These are phyloP conservation scores for Kluyveromyces sp. DNA, from an alignment of 1,139 yeast genomes.

Conservation along the genomic window DNA sequence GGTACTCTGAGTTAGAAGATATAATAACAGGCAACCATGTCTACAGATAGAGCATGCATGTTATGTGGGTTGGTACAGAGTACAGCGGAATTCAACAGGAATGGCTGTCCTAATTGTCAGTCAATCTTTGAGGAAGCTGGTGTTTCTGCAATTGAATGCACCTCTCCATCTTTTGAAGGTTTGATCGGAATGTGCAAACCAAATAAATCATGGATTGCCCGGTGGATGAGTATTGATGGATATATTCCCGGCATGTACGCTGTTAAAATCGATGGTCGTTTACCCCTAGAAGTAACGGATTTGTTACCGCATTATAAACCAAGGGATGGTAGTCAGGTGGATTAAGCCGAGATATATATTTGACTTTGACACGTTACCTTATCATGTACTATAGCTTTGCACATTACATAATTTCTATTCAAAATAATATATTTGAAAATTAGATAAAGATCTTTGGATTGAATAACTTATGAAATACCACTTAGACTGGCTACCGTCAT, in stretches of 20 bases:
- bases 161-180: slow-evolving; percentile 96
- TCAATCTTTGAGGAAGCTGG: slow-evolving; percentile 76
- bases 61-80: slow-evolving; percentile 83
- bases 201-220: slow-evolving; percentile 89
- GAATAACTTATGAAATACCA: no score
- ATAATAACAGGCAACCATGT: slow-evolving; percentile 1
- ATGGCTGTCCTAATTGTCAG: slow-evolving; percentile 98
- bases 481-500: no score
- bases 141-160: slow-evolving; percentile 80
- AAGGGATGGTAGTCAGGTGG: slow-evolving; percentile 91
- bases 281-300: slow-evolving; percentile 78
- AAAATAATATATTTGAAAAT: no score
- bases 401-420: no score
- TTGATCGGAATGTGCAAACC: slow-evolving; percentile 86
- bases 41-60: slow-evolving; percentile 86
- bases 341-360: slow-evolving; percentile 32
- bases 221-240: slow-evolving; percentile 90
- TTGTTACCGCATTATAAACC: slow-evolving; percentile 82
- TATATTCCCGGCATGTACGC: slow-evolving; percentile 90
- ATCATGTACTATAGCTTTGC: no score
- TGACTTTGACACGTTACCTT: neutral
- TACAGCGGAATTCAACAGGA: slow-evolving; percentile 53
- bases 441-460: no score
- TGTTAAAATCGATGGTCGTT: slow-evolving; percentile 82
- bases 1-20: neutral